Percentiles rank a stretch among this genome's conserved stretches.
These are phyloP conservation scores for Scortechinia acanthostroma DNA, from an alignment of 2,329 filamentous ascomycete species.

Conservation along the genomic window DNA sequence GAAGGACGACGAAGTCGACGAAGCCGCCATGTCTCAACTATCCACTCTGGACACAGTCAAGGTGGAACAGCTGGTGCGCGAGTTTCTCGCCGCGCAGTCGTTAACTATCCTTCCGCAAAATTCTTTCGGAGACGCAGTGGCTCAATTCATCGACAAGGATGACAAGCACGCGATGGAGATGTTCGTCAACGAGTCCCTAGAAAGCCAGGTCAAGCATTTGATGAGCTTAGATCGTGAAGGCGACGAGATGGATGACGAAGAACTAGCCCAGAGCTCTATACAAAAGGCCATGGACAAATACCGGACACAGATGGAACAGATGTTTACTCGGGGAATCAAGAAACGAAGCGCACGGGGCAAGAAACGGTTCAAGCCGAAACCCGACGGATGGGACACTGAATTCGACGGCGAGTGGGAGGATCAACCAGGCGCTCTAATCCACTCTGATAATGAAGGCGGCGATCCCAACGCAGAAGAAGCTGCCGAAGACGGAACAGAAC, in stretches of 20 bases:
- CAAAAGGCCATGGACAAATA: conserved; percentile 67
- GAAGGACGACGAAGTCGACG: conserved; percentile 45
- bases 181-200: conserved; percentile 68
- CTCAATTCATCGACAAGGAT: conserved; percentile 88
- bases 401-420: conserved; percentile 43
- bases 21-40: conserved; percentile 56
- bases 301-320: conserved; percentile 52
- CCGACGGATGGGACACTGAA: conserved; percentile 74
- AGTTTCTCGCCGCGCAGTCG: conserved; percentile 80
- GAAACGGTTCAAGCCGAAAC: conserved; percentile 84
- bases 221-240: conserved; percentile 52
- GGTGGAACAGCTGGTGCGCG: conserved; percentile 80
- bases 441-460: conserved; percentile 18
- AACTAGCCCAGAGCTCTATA: conserved; percentile 68
- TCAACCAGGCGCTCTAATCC: conserved; percentile 31
- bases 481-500: conserved; percentile 31
- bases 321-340: conserved; percentile 41
- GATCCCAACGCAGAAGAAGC: conserved; percentile 40
- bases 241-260: conserved; percentile 64
- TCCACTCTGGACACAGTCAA: conserved; percentile 68
- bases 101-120: conserved; percentile 89
- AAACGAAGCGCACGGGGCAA: conserved; percentile 74
- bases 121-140: conserved; percentile 85
- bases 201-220: conserved; percentile 65
- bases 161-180: conserved; percentile 86